A percentile compares a stretch with the other conserved stretches of the same genome.
phyloP scores from a whole-genome alignment of 768 basidiomycete species.

The Phanerochaete carnosa region DNA sequence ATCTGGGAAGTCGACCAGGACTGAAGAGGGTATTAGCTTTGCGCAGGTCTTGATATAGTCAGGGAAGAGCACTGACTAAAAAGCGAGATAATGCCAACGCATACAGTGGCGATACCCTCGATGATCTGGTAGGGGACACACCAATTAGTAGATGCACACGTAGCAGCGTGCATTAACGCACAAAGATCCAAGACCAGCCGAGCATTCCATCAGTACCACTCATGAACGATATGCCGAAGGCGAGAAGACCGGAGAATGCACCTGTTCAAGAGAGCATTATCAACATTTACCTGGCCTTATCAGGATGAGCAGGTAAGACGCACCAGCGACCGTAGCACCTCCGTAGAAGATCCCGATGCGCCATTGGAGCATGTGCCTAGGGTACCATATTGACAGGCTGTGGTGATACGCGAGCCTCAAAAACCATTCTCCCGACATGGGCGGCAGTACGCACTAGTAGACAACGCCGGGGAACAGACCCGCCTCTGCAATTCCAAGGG shows the following conservation, averaged over 20 bases:
- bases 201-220: slow-evolving; percentile 23
- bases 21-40: slow-evolving; percentile 24
- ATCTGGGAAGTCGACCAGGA: slow-evolving; percentile 58
- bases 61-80: slow-evolving; percentile 21
- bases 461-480: slow-evolving; percentile 72
- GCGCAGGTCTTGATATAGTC: background rate
- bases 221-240: slow-evolving; percentile 35
- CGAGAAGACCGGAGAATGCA: slow-evolving; percentile 30
- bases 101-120: slow-evolving; percentile 61
- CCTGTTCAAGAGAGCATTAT: slow-evolving; percentile 6
- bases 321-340: slow-evolving; percentile 24
- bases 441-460: slow-evolving; percentile 49
- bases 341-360: slow-evolving; percentile 27
- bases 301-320: background rate
- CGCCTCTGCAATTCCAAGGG: slow-evolving; percentile 65
- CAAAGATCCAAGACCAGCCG: slow-evolving; percentile 34
- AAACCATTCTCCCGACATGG: background rate
- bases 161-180: background rate
- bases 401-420: background rate
- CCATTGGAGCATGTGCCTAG: slow-evolving; percentile 26
- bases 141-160: too few species aligned
- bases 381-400: slow-evolving; percentile 27
- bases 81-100: slow-evolving; percentile 50
- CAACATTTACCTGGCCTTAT: too few species aligned
- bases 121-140: slow-evolving; percentile 40